Evolutionary conservation across 2,329 filamentous ascomycete genomes (phyloP).

Genomic region (Aureobasidium zeae): DNA sequence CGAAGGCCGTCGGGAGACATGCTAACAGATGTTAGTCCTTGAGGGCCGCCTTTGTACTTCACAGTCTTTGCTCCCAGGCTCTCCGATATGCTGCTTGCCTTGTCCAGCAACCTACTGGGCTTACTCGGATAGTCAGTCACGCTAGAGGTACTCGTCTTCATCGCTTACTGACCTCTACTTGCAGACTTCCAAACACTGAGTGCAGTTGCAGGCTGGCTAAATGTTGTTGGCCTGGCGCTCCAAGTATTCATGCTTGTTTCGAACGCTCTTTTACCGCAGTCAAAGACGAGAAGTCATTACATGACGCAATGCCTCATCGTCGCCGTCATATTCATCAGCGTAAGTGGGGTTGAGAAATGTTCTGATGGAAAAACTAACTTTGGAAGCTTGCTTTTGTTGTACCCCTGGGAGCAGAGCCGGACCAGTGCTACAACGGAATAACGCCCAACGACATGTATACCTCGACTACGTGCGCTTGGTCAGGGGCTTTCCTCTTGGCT

Average conservation of each 20-base stretch:
- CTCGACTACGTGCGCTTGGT: constrained; percentile 73
- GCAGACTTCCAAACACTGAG: constrained; percentile 49
- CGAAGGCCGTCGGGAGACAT: too few species aligned
- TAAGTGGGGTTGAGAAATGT: constrained; percentile 57
- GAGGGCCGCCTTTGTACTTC: constrained; percentile 50
- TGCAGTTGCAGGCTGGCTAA: constrained; percentile 69
- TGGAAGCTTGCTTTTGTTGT: constrained; percentile 75
- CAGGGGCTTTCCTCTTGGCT: constrained; percentile 74
- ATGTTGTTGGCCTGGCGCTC: constrained; percentile 61
- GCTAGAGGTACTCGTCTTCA: not conserved
- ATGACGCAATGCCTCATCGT: constrained; percentile 78
- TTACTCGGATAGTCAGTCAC: constrained; percentile 46
- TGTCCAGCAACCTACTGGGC: constrained; percentile 79
- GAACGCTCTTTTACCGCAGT: constrained; percentile 69
- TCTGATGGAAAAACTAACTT: constrained; percentile 54
- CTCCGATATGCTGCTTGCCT: constrained; percentile 70
- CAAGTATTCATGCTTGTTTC: constrained; percentile 70
- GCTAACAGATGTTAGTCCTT: constrained; percentile 38
- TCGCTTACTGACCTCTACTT: not conserved
- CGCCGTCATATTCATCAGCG: constrained; percentile 69
- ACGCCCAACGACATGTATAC: constrained; percentile 89
- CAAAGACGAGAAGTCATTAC: constrained; percentile 88
- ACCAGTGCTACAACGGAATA: constrained; percentile 80
- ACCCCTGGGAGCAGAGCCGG: constrained; percentile 65
- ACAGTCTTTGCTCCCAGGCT: constrained; percentile 34